Base-by-base conservation (phyloP, 306 rosid genomes). In the Gastrolobium villosum region DNA sequence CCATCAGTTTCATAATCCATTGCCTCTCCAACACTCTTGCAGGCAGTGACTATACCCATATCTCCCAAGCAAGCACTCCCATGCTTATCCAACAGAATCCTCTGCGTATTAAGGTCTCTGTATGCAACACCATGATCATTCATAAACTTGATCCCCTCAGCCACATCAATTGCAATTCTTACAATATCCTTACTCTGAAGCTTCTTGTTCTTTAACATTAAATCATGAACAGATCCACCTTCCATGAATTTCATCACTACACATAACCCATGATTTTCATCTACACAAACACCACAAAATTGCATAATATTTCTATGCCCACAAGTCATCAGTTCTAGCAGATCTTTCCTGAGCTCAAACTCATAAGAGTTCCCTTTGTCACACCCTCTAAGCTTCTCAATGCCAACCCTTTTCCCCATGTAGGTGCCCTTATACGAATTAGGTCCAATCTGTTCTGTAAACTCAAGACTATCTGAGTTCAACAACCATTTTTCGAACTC, bases 1-100 rank as follows among this genome's bases (percentile, higher is more conserved):
- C 98, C 98, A 78, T 93, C 97, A 37, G 93, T 93, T 86, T 93
- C 98, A 2, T 93, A 93, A 71, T 93, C 97, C 80, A 86, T 83
- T 75, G 90, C 95, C 73, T 93, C 97, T 6, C 94, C 95, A 76
- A 66, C 83, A 72, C 84, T 87, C 68, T 91, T 89, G 87, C 98
- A 89, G 31, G 94, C 95, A 52, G 92, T 83, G 41, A 93, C 86
- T 10, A 93, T 84, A 52, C 98, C 98, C 85, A 91, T 81, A 80
- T 91, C 98, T 41, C 92, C 97, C 73, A 93, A 86, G 88, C 91
- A 89, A 73, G 95, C 90, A 82, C 87, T 91, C 34, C 98, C 93
- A 40, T 93, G 86, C 64, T 85, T 81, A 82, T 91, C 98, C 82
- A 93, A 84, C 32, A 93, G 80, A 82, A 93, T 87, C 80, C 91